phyloP scores from a whole-genome alignment of 495 filamentous ascomycete species.

The Evansstolkia leycettana region DNA sequence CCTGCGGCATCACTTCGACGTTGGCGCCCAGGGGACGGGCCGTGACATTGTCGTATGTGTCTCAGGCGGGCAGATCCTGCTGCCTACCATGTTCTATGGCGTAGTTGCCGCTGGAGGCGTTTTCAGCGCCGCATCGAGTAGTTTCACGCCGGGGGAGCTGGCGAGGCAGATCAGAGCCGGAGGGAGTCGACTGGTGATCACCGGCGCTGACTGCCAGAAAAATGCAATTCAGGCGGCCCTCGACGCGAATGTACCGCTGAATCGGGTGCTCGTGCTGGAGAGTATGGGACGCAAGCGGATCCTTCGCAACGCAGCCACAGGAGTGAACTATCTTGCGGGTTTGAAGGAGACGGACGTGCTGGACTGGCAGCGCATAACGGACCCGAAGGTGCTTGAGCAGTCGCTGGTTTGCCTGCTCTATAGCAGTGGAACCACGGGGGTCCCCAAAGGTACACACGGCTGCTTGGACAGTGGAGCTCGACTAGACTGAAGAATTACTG shows the following conservation, averaged over 20 bases:
- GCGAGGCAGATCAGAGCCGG: too few relatives aligned
- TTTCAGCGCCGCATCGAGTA: slow-evolving; percentile 23
- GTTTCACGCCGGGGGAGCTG: too few relatives aligned
- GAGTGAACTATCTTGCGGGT: slow-evolving; percentile 7
- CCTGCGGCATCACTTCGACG: slow-evolving; percentile 32
- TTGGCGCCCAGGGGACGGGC: slow-evolving; percentile 31
- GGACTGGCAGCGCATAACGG: slow-evolving; percentile 34
- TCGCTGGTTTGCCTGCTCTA: slow-evolving; percentile 17
- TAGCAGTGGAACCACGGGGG: slow-evolving; percentile 25
- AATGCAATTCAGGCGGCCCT: slow-evolving; percentile 37
- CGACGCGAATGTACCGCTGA: slow-evolving; percentile 43
- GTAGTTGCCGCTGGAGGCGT: slow-evolving; percentile 39
- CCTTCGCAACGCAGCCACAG: slow-evolving; percentile 5
- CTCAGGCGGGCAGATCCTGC: slow-evolving; percentile 34
- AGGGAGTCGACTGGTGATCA: too few relatives aligned
- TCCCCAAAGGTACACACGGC: slow-evolving; percentile 27
- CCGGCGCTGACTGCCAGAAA: slow-evolving; percentile 4
- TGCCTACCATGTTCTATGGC: slow-evolving; percentile 34
- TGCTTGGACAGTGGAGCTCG: too few relatives aligned
- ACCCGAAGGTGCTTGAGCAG: slow-evolving; percentile 17
- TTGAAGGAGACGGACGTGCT: slow-evolving; percentile 13
- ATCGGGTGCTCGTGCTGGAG: slow-evolving; percentile 13
- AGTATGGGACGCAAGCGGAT: slow-evolving; percentile 8
- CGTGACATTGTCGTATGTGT: slow-evolving; percentile 40
- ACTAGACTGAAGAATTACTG: too few relatives aligned